phyloP scores from a whole-genome alignment of 2,329 filamentous ascomycete species.

The Colletotrichum navitas region DNA sequence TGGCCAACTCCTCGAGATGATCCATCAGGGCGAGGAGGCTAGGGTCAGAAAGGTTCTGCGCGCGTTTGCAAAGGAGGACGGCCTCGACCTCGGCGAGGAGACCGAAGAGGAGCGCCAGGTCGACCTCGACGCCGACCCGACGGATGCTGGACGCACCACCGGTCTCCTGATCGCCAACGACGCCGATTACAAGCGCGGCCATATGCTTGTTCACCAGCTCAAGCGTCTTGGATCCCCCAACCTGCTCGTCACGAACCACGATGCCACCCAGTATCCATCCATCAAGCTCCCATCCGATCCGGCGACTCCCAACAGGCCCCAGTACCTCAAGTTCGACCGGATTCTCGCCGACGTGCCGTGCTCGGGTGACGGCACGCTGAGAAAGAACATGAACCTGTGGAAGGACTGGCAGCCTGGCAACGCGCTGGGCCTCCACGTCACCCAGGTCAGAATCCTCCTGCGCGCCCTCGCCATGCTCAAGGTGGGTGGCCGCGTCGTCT shows the following conservation, averaged over 20 bases:
- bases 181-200: conserved; percentile 94
- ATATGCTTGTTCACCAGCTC: conserved; percentile 97
- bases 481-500: conserved; percentile 92
- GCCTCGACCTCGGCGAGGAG: conserved; percentile 63
- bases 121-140: conserved; percentile 69
- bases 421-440: conserved; percentile 86
- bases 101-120: conserved; percentile 61
- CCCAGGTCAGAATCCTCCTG: conserved; percentile 90
- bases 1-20: conserved; percentile 92
- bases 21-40: conserved; percentile 92
- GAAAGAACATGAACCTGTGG: conserved; percentile 96
- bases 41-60: conserved; percentile 80
- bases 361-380: conserved; percentile 91
- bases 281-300: conserved; percentile 79
- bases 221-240: conserved; percentile 98
- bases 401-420: conserved; percentile 93
- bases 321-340: conserved; percentile 95
- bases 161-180: conserved; percentile 96
- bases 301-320: conserved; percentile 66
- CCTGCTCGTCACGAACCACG: conserved; percentile 96
- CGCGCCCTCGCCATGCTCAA: conserved; percentile 96
- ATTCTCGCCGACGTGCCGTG: conserved; percentile 97
- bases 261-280: conserved; percentile 94
- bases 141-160: conserved; percentile 88
- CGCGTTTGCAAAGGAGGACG: conserved; percentile 72